These are phyloP conservation scores for Colletotrichum sp. DNA, from an alignment of 2,329 filamentous ascomycete species.

Conservation along the genomic window DNA sequence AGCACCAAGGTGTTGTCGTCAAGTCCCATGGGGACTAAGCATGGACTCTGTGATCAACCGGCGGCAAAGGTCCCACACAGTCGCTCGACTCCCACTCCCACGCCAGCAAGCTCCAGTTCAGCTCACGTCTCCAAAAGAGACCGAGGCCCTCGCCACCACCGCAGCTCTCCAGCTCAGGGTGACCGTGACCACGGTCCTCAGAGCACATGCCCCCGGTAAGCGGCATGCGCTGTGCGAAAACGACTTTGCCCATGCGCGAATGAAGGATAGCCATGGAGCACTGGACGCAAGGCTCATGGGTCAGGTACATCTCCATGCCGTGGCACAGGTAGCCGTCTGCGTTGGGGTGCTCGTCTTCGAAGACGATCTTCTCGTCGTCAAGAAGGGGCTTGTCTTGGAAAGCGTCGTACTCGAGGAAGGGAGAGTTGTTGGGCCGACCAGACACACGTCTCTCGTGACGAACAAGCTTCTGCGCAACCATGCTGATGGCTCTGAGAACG, in stretches of 20 bases:
- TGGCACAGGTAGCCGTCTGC: conserved; percentile 92
- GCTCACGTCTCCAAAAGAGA: conserved; percentile 74
- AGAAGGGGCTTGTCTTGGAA: conserved; percentile 74
- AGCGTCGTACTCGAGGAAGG: conserved; percentile 61
- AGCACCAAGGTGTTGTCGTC: conserved; percentile 24
- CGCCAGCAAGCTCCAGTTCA: conserved; percentile 85
- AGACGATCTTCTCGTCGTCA: conserved; percentile 68
- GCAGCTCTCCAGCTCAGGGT: conserved; percentile 39
- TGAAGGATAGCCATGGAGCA: conserved; percentile 97
- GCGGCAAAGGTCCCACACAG: conserved; percentile 36
- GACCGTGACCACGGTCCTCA: conserved; percentile 65
- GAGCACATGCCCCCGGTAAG: conserved; percentile 83
- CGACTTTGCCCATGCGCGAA: conserved; percentile 85
- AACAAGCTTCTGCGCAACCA: conserved; percentile 75
- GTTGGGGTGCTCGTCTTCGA: conserved; percentile 67
- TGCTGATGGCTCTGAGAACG: conserved; percentile 79
- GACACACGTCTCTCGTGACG: conserved; percentile 54
- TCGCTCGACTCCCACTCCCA: conserved; percentile 73
- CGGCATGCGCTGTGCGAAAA: conserved; percentile 82
- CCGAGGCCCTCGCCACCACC: conserved; percentile 67
- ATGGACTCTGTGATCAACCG: conserved; percentile 55
- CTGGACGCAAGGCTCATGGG: conserved; percentile 95
- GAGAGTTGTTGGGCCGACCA: conserved; percentile 35
- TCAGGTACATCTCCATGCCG: conserved; percentile 90
- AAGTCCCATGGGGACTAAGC: conserved; percentile 34